phyloP scores from a whole-genome alignment of 768 basidiomycete species.

The Auricularia sp. region DNA sequence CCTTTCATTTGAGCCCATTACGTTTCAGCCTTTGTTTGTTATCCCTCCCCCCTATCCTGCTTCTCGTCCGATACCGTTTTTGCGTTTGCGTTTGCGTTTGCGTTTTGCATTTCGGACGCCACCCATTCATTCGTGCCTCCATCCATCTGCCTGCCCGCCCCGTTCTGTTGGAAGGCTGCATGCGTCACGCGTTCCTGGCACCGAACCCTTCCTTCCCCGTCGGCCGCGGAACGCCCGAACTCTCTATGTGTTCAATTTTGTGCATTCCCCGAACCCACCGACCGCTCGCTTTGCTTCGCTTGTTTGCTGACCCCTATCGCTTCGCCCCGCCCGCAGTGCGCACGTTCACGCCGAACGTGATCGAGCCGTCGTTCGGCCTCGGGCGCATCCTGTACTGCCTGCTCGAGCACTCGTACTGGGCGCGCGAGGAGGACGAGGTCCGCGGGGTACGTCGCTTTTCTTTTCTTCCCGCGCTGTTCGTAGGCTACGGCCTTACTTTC shows the following conservation, averaged over 20 bases:
- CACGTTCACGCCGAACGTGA: slow-evolving; percentile 94
- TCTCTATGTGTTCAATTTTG: too few species aligned
- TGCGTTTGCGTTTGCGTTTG: too few species aligned
- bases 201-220: too few species aligned
- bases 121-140: neutral
- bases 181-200: too few species aligned
- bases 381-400: slow-evolving; percentile 91
- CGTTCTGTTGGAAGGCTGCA: too few species aligned
- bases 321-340: slow-evolving; percentile 52
- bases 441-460: slow-evolving; percentile 57
- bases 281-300: neutral
- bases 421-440: slow-evolving; percentile 81
- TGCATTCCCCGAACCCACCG: neutral
- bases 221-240: too few species aligned
- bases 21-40: slow-evolving; percentile 12
- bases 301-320: slow-evolving; percentile 1
- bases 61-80: neutral
- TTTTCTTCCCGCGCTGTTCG: slow-evolving; percentile 8
- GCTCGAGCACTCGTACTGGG: slow-evolving; percentile 95
- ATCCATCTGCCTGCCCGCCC: too few species aligned
- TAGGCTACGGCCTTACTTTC: neutral
- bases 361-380: slow-evolving; percentile 96
- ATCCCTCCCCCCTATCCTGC: neutral
- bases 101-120: neutral
- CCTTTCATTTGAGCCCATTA: neutral